Conservation (phyloP, 345 rosid species). For the Adansonia digitata region DNA sequence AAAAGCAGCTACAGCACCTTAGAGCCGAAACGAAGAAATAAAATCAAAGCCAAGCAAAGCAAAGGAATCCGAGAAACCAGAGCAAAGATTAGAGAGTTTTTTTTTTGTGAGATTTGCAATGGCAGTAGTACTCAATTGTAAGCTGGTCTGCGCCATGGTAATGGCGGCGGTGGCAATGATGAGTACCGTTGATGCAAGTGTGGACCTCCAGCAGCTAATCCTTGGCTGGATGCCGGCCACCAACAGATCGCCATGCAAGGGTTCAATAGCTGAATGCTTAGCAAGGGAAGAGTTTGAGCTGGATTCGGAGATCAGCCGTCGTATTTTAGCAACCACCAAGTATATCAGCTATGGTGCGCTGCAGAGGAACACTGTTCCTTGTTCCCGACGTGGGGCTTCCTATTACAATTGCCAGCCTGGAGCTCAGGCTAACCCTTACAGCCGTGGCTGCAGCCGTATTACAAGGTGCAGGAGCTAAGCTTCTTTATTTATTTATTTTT, state of each 20-base stretch:
- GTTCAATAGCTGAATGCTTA: slow-evolving; percentile 51
- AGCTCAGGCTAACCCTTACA: slow-evolving; percentile 77
- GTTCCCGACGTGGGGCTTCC: slow-evolving; percentile 91
- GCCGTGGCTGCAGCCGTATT: slow-evolving; percentile 80
- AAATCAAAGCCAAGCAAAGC: too few species aligned
- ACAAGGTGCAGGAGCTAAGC: slow-evolving; percentile 75
- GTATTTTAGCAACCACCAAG: slow-evolving; percentile 65
- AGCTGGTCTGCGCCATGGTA: slow-evolving; percentile 24
- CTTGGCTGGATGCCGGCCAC: slow-evolving; percentile 55
- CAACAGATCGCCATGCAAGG: slow-evolving; percentile 47
- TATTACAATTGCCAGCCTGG: slow-evolving; percentile 84
- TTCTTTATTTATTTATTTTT: not conserved
- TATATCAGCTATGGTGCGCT: slow-evolving; percentile 94
- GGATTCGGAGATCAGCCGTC: slow-evolving; percentile 77
- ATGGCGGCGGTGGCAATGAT: slow-evolving; percentile 21
- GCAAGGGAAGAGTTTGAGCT: slow-evolving; percentile 63
- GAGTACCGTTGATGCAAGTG: slow-evolving; percentile 43
- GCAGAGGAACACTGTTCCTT: slow-evolving; percentile 82
- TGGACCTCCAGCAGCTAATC: slow-evolving; percentile 22
- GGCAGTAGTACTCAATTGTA: slow-evolving; percentile 16
- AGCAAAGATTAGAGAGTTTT: not conserved
- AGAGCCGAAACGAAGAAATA: not conserved
- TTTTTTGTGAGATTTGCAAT: too few species aligned
- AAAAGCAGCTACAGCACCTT: too few species aligned
- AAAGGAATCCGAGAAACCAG: too few species aligned